Evolutionary conservation across 2,329 filamentous ascomycete species (phyloP).

Genomic region (Ceratocystiopsis minuta): DNA sequence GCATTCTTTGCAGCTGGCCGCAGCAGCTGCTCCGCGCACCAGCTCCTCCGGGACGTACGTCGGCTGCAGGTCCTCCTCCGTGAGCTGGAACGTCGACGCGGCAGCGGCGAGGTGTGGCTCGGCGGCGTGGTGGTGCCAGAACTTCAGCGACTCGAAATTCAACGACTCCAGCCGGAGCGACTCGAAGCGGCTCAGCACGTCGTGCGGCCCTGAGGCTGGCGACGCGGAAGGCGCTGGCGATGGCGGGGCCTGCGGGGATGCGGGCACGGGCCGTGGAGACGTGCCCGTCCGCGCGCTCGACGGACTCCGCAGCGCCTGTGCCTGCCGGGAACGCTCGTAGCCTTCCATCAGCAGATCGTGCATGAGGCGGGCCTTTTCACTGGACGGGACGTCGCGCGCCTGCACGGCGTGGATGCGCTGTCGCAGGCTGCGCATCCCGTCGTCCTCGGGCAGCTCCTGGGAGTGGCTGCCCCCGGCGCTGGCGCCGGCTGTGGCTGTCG

Average conservation of each 20-base stretch:
- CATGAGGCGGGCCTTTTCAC: slow-evolving; percentile 54
- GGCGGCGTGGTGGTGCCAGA: slow-evolving; percentile 27
- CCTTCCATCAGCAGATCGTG: slow-evolving; percentile 54
- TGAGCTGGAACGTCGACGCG: slow-evolving; percentile 16
- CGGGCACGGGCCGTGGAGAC: slow-evolving; percentile 1
- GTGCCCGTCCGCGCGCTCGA: slow-evolving; percentile 1
- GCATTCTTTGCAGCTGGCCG: slow-evolving; percentile 12
- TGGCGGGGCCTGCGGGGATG: slow-evolving; percentile 11
- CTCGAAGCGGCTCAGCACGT: too few relatives aligned
- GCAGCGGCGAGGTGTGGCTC: too few relatives aligned
- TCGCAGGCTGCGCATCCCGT: slow-evolving; percentile 55
- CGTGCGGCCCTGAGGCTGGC: too few relatives aligned
- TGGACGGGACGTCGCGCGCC: slow-evolving; percentile 33
- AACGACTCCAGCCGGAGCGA: too few relatives aligned
- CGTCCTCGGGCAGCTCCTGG: slow-evolving; percentile 47
- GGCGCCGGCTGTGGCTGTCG: too few relatives aligned
- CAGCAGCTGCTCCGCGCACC: too few relatives aligned
- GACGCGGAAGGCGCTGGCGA: too few relatives aligned
- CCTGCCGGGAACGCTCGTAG: slow-evolving; percentile 29
- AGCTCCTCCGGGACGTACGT: slow-evolving; percentile 35
- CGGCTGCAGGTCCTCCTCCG: slow-evolving; percentile 44
- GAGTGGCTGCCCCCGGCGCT: too few relatives aligned
- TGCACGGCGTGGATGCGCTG: slow-evolving; percentile 53
- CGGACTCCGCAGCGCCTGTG: slow-evolving; percentile 10
- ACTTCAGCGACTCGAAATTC: slow-evolving; percentile 32